A percentile compares a stretch with the other conserved stretches of the same genome.
phyloP scores from a whole-genome alignment of 106 monocot species.

The Gastrodia elata region DNA sequence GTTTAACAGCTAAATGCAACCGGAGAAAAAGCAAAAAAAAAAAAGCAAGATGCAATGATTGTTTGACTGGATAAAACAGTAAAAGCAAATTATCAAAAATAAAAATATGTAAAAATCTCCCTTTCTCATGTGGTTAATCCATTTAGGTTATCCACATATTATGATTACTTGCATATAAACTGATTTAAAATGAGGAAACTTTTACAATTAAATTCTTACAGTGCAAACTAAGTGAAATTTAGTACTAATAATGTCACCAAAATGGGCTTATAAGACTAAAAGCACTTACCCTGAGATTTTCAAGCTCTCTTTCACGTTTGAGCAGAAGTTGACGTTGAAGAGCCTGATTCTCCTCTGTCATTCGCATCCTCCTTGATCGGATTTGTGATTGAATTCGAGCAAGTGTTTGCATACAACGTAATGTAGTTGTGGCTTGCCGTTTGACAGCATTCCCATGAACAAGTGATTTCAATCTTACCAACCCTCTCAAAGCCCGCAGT shows the following conservation, averaged over 20 bases:
- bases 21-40: too few species aligned
- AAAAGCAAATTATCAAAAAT: too few species aligned
- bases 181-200: too few species aligned
- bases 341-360: slow-evolving; percentile 88
- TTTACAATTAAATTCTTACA: too few species aligned
- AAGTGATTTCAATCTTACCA: slow-evolving; percentile 69
- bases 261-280: neutral
- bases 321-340: slow-evolving; percentile 82
- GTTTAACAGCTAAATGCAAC: too few species aligned
- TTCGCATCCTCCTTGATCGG: slow-evolving; percentile 62
- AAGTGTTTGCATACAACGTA: slow-evolving; percentile 85
- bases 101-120: too few species aligned
- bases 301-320: slow-evolving; percentile 70
- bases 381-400: slow-evolving; percentile 84
- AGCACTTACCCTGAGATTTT: slow-evolving; percentile 49
- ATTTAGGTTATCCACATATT: too few species aligned
- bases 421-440: slow-evolving; percentile 71
- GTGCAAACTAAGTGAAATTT: too few species aligned
- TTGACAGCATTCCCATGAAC: slow-evolving; percentile 63
- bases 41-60: too few species aligned
- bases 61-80: too few species aligned
- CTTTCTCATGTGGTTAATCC: too few species aligned
- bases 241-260: neutral
- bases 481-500: slow-evolving; percentile 62
- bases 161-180: too few species aligned